Evolutionary conservation across 2,329 filamentous ascomycete species (phyloP), one percentile per base, ranked within the genome.

Genomic region (Fusarium sp.): DNA sequence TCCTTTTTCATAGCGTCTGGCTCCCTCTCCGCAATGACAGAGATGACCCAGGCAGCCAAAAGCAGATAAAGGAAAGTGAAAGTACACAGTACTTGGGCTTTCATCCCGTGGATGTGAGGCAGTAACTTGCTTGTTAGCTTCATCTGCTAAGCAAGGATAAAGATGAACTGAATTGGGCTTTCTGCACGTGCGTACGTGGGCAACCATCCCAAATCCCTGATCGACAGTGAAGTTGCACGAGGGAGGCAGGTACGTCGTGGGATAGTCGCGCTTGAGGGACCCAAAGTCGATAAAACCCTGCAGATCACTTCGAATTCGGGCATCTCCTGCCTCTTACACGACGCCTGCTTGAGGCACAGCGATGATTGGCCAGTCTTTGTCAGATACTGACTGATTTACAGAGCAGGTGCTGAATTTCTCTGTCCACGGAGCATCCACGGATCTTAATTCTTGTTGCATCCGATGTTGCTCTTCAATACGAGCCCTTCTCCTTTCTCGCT

Each of bases 201-300:
- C 20, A 54, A 50, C 41, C 59, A 48, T 68, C 20, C 18, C 37
- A 68, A 57, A 57, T 52, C 65, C 45, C 52, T 18, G 71, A 72
- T 74, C 68, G 68, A 72, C 71, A 29, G 58, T 63, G 35, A 33
- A 65, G 68, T 72, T 75, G 50, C 54, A 69, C 68, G 45, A 72
- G 60, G 64, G 33, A 74, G 72, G 72, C 68, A 74, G 68, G 72
- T 74, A 60, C 61, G 45, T 61, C 52, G 45, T 27, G 57, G 61
- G 61, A 50, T 59, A 56, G 57, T 67, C 35, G 22, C 63, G 62
- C 35, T 73, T 29, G 50, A 18, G 24, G 41, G 39, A 33, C 63
- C 67, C 27, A 72, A 74, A 74, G 60, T 9, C n/a, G 71, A 68
- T 20, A 74, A 60, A 72, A 74, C 71, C 71, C 72, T 74, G 72